Conservation (phyloP, 2,329 filamentous ascomycete genomes). For the Pseudocercospora musae region DNA sequence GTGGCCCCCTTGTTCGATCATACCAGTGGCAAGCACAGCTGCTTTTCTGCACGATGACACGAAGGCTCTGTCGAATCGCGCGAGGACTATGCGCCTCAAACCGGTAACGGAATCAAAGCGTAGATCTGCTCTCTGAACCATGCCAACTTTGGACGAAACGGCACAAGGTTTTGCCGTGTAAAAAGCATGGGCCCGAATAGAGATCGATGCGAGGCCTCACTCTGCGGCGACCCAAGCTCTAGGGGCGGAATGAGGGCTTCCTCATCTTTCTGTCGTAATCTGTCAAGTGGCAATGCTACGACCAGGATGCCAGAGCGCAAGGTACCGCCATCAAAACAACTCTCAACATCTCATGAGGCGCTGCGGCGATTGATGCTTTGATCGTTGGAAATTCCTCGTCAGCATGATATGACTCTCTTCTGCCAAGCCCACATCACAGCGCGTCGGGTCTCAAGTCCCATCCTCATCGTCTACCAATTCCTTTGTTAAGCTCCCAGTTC, state of each 20-base stretch:
- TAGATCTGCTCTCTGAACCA: neutral
- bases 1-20: neutral
- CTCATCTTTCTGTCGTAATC: neutral
- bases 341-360: neutral
- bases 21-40: neutral
- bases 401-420: neutral
- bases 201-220: neutral
- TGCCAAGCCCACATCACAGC: neutral
- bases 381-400: neutral
- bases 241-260: neutral
- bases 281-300: neutral
- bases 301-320: neutral
- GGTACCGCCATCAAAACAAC: neutral
- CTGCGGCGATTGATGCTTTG: neutral
- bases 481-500: conserved; percentile 2
- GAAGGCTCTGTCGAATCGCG: neutral
- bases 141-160: neutral
- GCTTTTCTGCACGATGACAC: neutral
- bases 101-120: neutral
- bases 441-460: neutral
- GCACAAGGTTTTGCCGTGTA: neutral
- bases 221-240: neutral
- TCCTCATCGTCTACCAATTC: neutral
- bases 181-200: neutral
- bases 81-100: neutral